A percentile compares a stretch with the other conserved stretches of the same genome.
phyloP scores from a whole-genome alignment of 2,329 filamentous ascomycete species.

The Aspergillus tubingensis region DNA sequence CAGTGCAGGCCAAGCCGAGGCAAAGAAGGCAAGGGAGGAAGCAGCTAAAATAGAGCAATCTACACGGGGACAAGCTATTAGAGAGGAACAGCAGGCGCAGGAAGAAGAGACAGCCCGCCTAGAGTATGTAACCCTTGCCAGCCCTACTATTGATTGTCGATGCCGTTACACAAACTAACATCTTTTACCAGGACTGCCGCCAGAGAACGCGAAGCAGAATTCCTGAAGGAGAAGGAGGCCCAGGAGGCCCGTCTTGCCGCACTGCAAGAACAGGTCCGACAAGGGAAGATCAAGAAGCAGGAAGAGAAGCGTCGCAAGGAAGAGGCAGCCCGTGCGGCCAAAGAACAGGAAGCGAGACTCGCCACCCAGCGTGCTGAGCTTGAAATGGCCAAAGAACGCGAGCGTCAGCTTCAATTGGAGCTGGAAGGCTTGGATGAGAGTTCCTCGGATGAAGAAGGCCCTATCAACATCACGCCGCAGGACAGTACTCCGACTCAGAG shows the following conservation, averaged over 20 bases:
- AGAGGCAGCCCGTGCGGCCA: conserved; percentile 80
- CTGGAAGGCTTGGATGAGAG: conserved; percentile 76
- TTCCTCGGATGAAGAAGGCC: conserved; percentile 79
- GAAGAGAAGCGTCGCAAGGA: conserved; percentile 94
- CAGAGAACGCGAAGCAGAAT: conserved; percentile 73
- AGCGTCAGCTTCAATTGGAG: conserved; percentile 85
- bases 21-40: conserved; percentile 57
- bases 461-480: conserved; percentile 66
- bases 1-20: conserved; percentile 58
- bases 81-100: conserved; percentile 73
- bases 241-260: conserved; percentile 81
- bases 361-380: conserved; percentile 87
- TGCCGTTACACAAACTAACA: conserved; percentile 14
- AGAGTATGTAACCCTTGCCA: conserved; percentile 67
- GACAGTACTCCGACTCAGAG: conserved; percentile 61
- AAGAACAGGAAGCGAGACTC: conserved; percentile 82
- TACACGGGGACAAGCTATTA: conserved; percentile 52
- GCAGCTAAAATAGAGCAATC: conserved; percentile 67
- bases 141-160: neutral
- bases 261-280: conserved; percentile 88
- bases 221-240: conserved; percentile 76
- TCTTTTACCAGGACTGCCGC: conserved; percentile 65
- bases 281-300: conserved; percentile 92
- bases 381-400: conserved; percentile 84
- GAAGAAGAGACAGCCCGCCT: conserved; percentile 71